Evolutionary conservation across 306 rosid genomes (phyloP), one percentile per base, ranked within the genome.

Genomic region (Glycine soja): DNA sequence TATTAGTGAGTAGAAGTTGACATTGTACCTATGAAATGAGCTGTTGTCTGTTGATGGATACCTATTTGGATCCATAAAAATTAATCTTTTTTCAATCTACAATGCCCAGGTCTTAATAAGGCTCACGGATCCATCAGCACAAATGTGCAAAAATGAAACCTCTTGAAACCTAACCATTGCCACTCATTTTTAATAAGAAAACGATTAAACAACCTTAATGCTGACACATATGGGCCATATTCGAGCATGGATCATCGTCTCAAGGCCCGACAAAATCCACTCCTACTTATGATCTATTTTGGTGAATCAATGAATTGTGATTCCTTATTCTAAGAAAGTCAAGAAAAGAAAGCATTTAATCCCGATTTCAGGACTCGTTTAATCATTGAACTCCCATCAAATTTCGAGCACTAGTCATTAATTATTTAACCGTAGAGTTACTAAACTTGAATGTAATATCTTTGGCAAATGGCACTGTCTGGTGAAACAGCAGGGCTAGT

Each of bases 21-120:
- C 86, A 81, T 30, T 47, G 89, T 82, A 81, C 90, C 59, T 16
- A 6, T 40, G 30, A 45, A 61, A 72, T 87, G 93, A 88, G 88
- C 87, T 90, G 87, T 81, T 56, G 65, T 68, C 80, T 85, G 72
- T 86, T 76, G 86, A 82, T 84, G 34, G 67, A 67, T 64, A 69
- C 43, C 32, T 42, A 58, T 68, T 77, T 79, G 82, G 87, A 78
- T 88, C 77, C 84, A 75, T 65, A 42, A 46, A 66, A 15, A 19
- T 24, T 51, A 58, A 56, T 16, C 13, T 71, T 36, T 24, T 24
- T 18, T 72, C 70, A 50, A 13, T 43, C 10, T 19, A 70, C 30
- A 32, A 12, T 2, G 32, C n/a, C 2, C 14, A 74, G 0, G 62
- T 19, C 67, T 74, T 16, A 12, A 52, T 47, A 30, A 10, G n/a